Conservation (phyloP, 371 early-diverging fungal species). For the Cokeromyces recurvatus region DNA sequence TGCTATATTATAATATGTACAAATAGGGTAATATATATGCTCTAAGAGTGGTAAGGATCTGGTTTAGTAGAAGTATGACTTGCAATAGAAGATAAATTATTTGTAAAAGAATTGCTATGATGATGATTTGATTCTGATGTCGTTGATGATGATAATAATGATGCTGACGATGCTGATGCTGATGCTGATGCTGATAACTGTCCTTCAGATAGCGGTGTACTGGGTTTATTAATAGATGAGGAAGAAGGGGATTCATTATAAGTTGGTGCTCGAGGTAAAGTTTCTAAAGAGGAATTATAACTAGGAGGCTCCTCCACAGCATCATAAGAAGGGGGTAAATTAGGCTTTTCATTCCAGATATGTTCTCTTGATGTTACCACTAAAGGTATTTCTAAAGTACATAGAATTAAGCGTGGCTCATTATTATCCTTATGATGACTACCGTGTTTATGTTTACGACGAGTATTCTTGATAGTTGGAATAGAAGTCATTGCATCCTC, state of each 20-base stretch:
- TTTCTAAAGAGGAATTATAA: conserved; percentile 28
- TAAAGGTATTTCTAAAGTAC: conserved; percentile 39
- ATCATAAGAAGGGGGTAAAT: conserved; percentile 28
- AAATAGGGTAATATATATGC: too few relatives aligned
- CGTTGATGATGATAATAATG: too few relatives aligned
- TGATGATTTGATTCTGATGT: too few relatives aligned
- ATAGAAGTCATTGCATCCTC: conserved; percentile 1
- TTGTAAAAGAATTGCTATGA: too few relatives aligned
- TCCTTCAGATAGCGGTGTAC: too few relatives aligned
- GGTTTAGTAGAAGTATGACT: too few relatives aligned
- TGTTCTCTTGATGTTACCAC: conserved; percentile 42
- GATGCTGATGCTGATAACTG: too few relatives aligned
- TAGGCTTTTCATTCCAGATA: conserved; percentile 28
- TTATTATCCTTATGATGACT: conserved; percentile 6
- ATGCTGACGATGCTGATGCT: too few relatives aligned
- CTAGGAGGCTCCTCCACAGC: conserved; percentile 34
- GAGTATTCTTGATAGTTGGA: conserved; percentile 15
- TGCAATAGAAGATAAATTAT: too few relatives aligned
- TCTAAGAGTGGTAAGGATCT: too few relatives aligned
- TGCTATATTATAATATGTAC: too few relatives aligned
- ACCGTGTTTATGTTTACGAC: neutral
- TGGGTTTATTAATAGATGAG: too few relatives aligned
- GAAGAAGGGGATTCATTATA: conserved; percentile 12
- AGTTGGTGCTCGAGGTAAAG: conserved; percentile 33
- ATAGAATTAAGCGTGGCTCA: conserved; percentile 19